Conservation (phyloP, 192 early-diverging fungal species). For the Backusella macrospora region DNA sequence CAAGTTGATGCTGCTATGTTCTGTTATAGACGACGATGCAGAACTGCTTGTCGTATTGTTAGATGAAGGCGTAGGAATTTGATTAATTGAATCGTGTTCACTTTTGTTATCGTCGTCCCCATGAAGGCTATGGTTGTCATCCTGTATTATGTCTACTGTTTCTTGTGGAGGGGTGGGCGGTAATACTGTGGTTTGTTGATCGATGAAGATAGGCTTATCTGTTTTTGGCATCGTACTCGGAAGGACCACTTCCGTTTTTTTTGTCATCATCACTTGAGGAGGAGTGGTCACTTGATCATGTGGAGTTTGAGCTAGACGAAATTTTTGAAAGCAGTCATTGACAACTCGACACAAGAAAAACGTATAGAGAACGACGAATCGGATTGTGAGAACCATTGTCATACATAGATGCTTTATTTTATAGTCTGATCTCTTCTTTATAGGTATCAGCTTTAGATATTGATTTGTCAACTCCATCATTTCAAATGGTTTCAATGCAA, state of each 20-base stretch:
- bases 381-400: background rate
- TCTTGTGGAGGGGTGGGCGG: background rate
- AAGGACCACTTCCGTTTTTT: background rate
- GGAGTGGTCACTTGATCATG: background rate
- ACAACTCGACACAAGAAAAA: background rate
- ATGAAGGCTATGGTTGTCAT: no score
- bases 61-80: background rate
- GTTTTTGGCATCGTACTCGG: background rate
- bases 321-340: background rate
- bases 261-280: background rate
- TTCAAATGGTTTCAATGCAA: slow-evolving; percentile 14
- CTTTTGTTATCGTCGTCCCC: no score
- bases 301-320: background rate
- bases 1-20: background rate
- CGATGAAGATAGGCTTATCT: background rate
- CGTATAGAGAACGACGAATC: background rate
- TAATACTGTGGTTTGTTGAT: no score
- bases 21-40: background rate
- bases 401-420: background rate
- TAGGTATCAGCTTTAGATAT: slow-evolving; percentile 6
- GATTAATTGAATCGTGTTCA: background rate
- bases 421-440: background rate
- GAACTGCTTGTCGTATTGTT: slow-evolving; percentile 15
- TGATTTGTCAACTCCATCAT: slow-evolving; percentile 7
- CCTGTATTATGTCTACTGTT: background rate